Conservation (phyloP, 177 flowering plant genomes). For the Vitis hybrid region DNA sequence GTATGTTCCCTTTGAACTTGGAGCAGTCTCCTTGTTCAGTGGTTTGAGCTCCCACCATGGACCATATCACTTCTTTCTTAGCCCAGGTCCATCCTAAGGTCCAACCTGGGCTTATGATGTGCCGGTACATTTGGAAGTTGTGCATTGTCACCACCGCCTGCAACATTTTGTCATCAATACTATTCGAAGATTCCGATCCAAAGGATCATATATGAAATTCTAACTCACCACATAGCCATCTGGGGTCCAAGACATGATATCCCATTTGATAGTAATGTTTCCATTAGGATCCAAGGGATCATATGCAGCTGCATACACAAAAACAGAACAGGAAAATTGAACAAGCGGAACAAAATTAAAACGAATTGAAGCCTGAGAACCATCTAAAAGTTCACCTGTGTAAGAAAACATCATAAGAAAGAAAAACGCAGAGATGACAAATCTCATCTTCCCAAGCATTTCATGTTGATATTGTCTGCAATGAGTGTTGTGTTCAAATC, state of each 20-base stretch:
- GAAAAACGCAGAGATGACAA: constrained; percentile 8
- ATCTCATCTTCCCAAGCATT: constrained; percentile 20
- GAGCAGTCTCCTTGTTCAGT: constrained; percentile 71
- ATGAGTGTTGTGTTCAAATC: neutral
- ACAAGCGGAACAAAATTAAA: constrained; percentile 1
- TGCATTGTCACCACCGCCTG: constrained; percentile 52
- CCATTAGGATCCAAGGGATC: constrained; percentile 72
- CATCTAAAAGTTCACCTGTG: constrained; percentile 18
- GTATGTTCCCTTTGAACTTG: constrained; percentile 55
- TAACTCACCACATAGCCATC: constrained; percentile 69
- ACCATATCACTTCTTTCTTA: constrained; percentile 60
- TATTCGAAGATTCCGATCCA: neutral
- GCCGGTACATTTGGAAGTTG: constrained; percentile 60
- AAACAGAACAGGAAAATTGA: constrained; percentile 1
- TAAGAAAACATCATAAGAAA: constrained; percentile 17
- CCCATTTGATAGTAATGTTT: constrained; percentile 68
- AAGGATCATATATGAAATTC: no score
- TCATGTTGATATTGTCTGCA: neutral
- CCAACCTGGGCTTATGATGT: constrained; percentile 60
- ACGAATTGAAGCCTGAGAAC: neutral
- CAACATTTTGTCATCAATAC: neutral
- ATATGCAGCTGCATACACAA: constrained; percentile 37
- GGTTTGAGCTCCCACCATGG: constrained; percentile 56
- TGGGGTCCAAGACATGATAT: constrained; percentile 64
- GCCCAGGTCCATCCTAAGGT: constrained; percentile 64